Evolutionary conservation across 768 basidiomycete genomes (phyloP).

Genomic region (Lentinula guzmanii): DNA sequence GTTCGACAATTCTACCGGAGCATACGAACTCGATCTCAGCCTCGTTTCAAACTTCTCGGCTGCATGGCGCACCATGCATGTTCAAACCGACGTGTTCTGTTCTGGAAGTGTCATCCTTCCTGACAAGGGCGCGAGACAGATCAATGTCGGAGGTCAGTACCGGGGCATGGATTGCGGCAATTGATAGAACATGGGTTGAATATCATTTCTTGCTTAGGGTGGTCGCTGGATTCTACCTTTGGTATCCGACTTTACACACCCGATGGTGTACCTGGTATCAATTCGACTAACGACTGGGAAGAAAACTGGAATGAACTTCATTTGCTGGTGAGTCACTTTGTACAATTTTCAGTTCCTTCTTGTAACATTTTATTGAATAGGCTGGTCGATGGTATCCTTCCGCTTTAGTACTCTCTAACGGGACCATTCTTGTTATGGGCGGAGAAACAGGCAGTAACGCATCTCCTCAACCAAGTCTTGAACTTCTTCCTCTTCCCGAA

Average conservation of each 20-base stretch:
- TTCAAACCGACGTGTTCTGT: constrained; percentile 78
- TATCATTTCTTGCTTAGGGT: constrained; percentile 23
- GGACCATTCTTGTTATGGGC: constrained; percentile 67
- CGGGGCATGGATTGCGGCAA: not conserved
- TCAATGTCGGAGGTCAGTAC: constrained; percentile 53
- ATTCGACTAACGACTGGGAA: constrained; percentile 77
- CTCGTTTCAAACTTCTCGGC: constrained; percentile 40
- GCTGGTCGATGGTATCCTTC: constrained; percentile 69
- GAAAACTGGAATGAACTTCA: constrained; percentile 53
- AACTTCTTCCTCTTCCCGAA: constrained; percentile 60
- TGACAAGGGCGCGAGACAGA: constrained; percentile 61
- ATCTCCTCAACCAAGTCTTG: constrained; percentile 58
- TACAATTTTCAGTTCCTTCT: not conserved
- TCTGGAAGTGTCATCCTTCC: constrained; percentile 69
- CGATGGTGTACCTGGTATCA: constrained; percentile 57
- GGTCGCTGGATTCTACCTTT: constrained; percentile 67
- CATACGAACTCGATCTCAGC: constrained; percentile 69
- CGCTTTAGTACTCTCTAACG: constrained; percentile 65
- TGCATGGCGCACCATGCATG: constrained; percentile 74
- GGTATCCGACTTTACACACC: constrained; percentile 73
- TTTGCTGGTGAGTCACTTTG: constrained; percentile 45
- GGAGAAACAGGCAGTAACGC: constrained; percentile 72
- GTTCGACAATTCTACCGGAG: constrained; percentile 63
- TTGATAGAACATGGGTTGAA: constrained; percentile 3
- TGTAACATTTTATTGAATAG: constrained; percentile 20